Evolutionary conservation across 805 yeast genomes (phyloP).

Genomic region (Tetrapisispora arboricola): DNA sequence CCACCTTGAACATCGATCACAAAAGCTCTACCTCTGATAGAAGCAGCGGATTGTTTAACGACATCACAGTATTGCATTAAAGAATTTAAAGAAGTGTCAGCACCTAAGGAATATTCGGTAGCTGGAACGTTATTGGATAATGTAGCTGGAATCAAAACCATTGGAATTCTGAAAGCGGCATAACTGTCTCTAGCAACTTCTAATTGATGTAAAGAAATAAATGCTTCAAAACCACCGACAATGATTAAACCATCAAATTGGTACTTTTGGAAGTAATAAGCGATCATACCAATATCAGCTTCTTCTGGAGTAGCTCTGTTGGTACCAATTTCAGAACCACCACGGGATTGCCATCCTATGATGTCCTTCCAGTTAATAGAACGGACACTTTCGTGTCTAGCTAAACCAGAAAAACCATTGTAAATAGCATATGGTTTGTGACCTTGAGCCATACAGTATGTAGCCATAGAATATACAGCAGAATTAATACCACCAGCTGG

Average conservation of each 20-base stretch:
- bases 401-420: slow-evolving; percentile 66
- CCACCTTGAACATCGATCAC: slow-evolving; percentile 85
- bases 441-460: slow-evolving; percentile 66
- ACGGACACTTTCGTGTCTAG: slow-evolving; percentile 50
- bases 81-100: slow-evolving; percentile 66
- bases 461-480: slow-evolving; percentile 65
- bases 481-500: slow-evolving; percentile 73
- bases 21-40: slow-evolving; percentile 68
- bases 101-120: slow-evolving; percentile 66
- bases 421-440: slow-evolving; percentile 62
- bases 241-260: slow-evolving; percentile 60
- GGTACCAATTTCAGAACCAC: slow-evolving; percentile 79
- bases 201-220: slow-evolving; percentile 58
- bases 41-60: slow-evolving; percentile 70
- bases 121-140: slow-evolving; percentile 77
- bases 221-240: slow-evolving; percentile 79
- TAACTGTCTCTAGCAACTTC: slow-evolving; percentile 48
- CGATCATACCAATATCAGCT: slow-evolving; percentile 58
- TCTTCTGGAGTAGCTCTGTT: slow-evolving; percentile 61
- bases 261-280: slow-evolving; percentile 61
- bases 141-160: slow-evolving; percentile 71
- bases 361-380: slow-evolving; percentile 58
- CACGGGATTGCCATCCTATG: slow-evolving; percentile 61
- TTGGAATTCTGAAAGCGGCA: slow-evolving; percentile 68
- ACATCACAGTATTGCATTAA: slow-evolving; percentile 66